Conservation (phyloP, 2,329 filamentous ascomycete species). For the Cercospora zeina region DNA sequence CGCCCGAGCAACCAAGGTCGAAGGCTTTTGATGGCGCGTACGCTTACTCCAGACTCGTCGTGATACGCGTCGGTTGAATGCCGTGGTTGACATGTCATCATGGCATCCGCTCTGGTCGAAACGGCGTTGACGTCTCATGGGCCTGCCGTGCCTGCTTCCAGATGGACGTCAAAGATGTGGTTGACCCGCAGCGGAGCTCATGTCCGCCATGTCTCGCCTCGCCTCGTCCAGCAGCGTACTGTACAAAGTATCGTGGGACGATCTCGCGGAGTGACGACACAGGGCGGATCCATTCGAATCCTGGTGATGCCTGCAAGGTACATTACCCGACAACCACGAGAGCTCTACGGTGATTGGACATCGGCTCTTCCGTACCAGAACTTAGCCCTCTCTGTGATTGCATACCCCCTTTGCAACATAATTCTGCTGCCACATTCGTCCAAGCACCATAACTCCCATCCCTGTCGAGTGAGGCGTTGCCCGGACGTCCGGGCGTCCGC, state of each 20-base stretch:
- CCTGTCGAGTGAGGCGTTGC: slow-evolving; percentile 4
- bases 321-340: not conserved
- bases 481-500: slow-evolving; percentile 2
- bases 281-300: slow-evolving; percentile 3
- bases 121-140: not conserved
- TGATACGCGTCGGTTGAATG: not conserved
- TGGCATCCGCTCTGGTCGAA: not conserved
- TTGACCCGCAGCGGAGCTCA: slow-evolving; percentile 5
- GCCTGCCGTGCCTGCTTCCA: too few species aligned
- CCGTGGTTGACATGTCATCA: not conserved
- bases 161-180: not conserved
- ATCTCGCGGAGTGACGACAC: slow-evolving; percentile 6
- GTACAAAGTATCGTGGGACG: not conserved
- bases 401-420: not conserved
- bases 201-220: slow-evolving; percentile 11
- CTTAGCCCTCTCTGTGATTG: not conserved
- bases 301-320: slow-evolving; percentile 4
- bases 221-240: not conserved
- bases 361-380: not conserved
- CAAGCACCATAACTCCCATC: not conserved
- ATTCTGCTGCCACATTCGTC: slow-evolving; percentile 5
- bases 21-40: not conserved
- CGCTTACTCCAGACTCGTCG: not conserved
- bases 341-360: not conserved
- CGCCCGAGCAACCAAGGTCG: not conserved